Conservation (phyloP, 2,329 filamentous ascomycete species). For the Elsinoe australis region DNA sequence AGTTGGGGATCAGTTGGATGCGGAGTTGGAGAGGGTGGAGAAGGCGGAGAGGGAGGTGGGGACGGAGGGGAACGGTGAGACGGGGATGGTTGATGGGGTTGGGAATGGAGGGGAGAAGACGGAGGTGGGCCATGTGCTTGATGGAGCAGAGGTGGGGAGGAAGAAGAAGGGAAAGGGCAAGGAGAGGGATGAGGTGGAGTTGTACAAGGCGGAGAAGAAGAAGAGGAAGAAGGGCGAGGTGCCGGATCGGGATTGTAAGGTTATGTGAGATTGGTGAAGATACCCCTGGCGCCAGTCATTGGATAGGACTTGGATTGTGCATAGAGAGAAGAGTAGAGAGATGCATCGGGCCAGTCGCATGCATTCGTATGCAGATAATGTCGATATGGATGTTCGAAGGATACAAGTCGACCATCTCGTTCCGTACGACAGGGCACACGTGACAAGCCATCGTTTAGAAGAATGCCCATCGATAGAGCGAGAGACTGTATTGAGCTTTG, state of each 20-base stretch:
- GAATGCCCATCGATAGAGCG: too few relatives aligned
- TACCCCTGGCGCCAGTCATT: slow-evolving; percentile 7
- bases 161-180: slow-evolving; percentile 14
- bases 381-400: too few relatives aligned
- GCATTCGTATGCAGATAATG: too few relatives aligned
- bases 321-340: not conserved
- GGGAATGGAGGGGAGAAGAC: not conserved
- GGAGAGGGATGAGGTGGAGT: not conserved
- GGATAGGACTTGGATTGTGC: not conserved
- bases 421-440: too few relatives aligned
- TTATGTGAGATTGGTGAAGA: slow-evolving; percentile 19
- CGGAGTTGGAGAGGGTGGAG: not conserved
- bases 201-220: slow-evolving; percentile 15
- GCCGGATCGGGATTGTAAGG: slow-evolving; percentile 20
- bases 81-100: not conserved
- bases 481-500: too few relatives aligned
- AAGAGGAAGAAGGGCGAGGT: slow-evolving; percentile 20
- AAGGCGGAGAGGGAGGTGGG: not conserved
- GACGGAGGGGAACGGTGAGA: not conserved
- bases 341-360: not conserved
- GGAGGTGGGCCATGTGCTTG: slow-evolving; percentile 1
- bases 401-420: too few relatives aligned
- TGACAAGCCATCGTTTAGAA: too few relatives aligned
- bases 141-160: not conserved
- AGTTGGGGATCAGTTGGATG: not conserved